Percentiles rank a stretch among this genome's conserved stretches.
phyloP scores from a whole-genome alignment of 2,329 filamentous ascomycete species.

The Monosporascus sp. region DNA sequence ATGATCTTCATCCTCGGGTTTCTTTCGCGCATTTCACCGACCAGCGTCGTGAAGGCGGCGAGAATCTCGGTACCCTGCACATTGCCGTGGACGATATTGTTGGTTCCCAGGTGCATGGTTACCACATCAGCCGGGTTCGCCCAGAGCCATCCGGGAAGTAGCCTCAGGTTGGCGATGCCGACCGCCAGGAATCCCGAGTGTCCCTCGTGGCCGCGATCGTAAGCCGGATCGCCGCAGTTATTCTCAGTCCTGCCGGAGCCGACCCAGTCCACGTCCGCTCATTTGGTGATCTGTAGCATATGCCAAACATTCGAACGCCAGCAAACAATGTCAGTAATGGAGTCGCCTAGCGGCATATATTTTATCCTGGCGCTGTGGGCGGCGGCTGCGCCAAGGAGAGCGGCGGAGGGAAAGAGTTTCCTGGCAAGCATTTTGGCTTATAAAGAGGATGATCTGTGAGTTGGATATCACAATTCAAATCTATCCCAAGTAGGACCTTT shows the following conservation, averaged over 20 bases:
- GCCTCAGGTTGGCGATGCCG: slow-evolving; percentile 35
- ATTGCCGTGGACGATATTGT: slow-evolving; percentile 36
- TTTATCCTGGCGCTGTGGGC: slow-evolving; percentile 23
- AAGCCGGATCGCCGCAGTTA: slow-evolving; percentile 30
- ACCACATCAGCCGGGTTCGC: slow-evolving; percentile 37
- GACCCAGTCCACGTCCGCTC: slow-evolving; percentile 32
- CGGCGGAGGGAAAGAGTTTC: slow-evolving; percentile 16
- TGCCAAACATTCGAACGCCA: slow-evolving; percentile 38
- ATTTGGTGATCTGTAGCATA: slow-evolving; percentile 32
- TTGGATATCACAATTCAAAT: too few relatives aligned
- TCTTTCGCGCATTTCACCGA: slow-evolving; percentile 30
- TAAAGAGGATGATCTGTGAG: too few relatives aligned
- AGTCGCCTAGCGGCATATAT: slow-evolving; percentile 39
- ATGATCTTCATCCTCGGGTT: slow-evolving; percentile 38
- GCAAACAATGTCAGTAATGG: slow-evolving; percentile 38
- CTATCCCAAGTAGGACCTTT: too few relatives aligned
- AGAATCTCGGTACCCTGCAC: slow-evolving; percentile 32
- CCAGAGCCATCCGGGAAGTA: slow-evolving; percentile 37
- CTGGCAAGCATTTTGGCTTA: slow-evolving; percentile 16
- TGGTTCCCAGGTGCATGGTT: slow-evolving; percentile 41
- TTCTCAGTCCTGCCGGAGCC: slow-evolving; percentile 26
- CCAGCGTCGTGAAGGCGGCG: slow-evolving; percentile 33
- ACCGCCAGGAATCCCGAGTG: slow-evolving; percentile 38
- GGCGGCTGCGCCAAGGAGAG: slow-evolving; percentile 8
- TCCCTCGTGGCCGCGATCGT: slow-evolving; percentile 38